Base-by-base conservation (phyloP, 1,284 basidiomycete species). In the Cutaneotrichosporon daszewskae region DNA sequence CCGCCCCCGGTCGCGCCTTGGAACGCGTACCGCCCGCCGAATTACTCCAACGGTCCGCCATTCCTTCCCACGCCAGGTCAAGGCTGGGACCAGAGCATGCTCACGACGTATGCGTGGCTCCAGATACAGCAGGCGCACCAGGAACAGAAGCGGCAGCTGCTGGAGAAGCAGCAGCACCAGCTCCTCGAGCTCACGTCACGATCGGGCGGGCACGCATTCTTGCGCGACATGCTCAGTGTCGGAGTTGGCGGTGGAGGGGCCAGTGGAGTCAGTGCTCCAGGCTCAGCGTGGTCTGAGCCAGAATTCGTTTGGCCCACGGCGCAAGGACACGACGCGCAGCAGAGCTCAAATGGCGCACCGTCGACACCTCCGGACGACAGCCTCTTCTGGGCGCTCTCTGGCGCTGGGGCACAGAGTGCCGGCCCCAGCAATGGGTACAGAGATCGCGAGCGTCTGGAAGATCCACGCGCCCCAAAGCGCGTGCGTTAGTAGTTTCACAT, bases 71-170 rank as follows among this genome's bases (percentile, higher is more conserved):
- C 16, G 8, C 18, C 40, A 5, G 18, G 33, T 27, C 33, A n/a
- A 5, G 28, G 28, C 18, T 67, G 66, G 63, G 60, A 65, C 43
- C 50, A 50, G 29, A 38, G 50, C 11, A 44, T 63, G 20, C 33
- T 69, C 5, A 58, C 65, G 12, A 59, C 60, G 27, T 67, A 65
- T 37, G 65, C 67, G 27, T 66, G 67, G 53, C 62, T 64, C 17
- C 67, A 68, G 42, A 56, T 69, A 23, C 65, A 68, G 41, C 64
- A 69, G 41, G 64, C 64, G 29, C 67, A 69, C 40, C 65, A 67
- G 41, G 54, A 61, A 16, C 65, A 68, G 54, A 66, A 68, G 32
- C 50, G 65, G 8, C 41, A 54, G 1, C 46, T 69, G 5, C 53
- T 69, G 9, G 62, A 68, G 24, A 58, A 57, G 27, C 67, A 69